Evolutionary conservation across 169 alveolate genomes (phyloP).

Genomic region (Plasmodium knowlesi): DNA sequence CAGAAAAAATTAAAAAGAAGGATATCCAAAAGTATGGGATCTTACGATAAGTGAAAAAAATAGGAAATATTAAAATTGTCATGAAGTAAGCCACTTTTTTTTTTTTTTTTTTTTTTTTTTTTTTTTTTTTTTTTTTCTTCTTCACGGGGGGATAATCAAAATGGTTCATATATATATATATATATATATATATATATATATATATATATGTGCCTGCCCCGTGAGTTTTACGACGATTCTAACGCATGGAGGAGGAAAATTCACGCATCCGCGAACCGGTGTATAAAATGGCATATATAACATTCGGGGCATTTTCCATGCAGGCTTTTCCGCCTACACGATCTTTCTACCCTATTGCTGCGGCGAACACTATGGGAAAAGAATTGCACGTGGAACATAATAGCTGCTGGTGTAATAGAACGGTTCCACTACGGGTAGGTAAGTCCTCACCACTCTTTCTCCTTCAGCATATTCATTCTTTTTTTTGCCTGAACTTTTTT

Average conservation of each 20-base stretch:
- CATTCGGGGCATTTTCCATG: neutral
- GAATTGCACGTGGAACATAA: slow-evolving; percentile 25
- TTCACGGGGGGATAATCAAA: neutral
- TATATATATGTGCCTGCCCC: neutral
- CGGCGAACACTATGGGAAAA: slow-evolving; percentile 31
- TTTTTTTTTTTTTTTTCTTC: neutral
- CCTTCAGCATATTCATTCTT: slow-evolving; percentile 28
- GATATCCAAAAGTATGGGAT: neutral
- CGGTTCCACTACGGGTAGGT: slow-evolving; percentile 24
- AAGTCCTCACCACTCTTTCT: neutral
- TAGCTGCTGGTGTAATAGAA: slow-evolving; percentile 8
- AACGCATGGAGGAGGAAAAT: neutral
- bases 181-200: neutral
- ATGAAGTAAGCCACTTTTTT: neutral
- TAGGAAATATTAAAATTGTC: neutral
- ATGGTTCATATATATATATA: neutral
- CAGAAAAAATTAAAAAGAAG: neutral
- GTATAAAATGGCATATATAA: neutral
- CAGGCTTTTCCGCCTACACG: neutral
- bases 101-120: neutral
- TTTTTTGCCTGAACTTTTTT: slow-evolving; percentile 29
- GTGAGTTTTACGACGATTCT: neutral
- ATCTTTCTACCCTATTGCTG: neutral
- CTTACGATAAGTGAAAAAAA: neutral
- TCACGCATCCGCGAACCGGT: neutral